Conservation (phyloP, 2,329 filamentous ascomycete species). For the Cryoendolithus antarcticus region DNA sequence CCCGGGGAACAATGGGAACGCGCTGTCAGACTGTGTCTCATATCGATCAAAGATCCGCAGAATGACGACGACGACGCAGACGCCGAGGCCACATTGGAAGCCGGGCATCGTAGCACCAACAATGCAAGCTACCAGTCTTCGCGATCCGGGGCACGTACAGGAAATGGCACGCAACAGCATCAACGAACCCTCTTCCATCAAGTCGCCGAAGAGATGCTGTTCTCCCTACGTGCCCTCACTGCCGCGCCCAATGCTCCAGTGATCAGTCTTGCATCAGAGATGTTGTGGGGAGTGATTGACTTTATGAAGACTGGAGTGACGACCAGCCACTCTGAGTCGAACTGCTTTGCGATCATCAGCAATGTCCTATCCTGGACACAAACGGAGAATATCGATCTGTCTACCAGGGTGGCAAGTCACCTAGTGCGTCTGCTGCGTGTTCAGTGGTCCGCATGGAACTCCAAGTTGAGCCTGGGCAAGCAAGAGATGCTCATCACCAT, state of each 20-base stretch:
- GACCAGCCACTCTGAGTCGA: slow-evolving; percentile 30
- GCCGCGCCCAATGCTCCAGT: slow-evolving; percentile 20
- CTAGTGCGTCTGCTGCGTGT: slow-evolving; percentile 59
- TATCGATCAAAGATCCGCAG: slow-evolving; percentile 35
- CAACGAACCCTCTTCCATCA: slow-evolving; percentile 10
- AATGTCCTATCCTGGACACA: slow-evolving; percentile 52
- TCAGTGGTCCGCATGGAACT: slow-evolving; percentile 47
- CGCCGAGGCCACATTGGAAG: slow-evolving; percentile 3
- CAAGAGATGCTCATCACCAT: slow-evolving; percentile 63
- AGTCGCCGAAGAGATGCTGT: slow-evolving; percentile 20
- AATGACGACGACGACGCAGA: slow-evolving; percentile 13
- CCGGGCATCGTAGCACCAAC: neutral
- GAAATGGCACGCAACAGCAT: slow-evolving; percentile 12
- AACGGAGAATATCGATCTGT: slow-evolving; percentile 55
- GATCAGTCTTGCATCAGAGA: slow-evolving; percentile 6
- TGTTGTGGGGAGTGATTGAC: slow-evolving; percentile 19
- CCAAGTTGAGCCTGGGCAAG: slow-evolving; percentile 52
- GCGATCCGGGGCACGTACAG: slow-evolving; percentile 2
- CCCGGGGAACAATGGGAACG: slow-evolving; percentile 50
- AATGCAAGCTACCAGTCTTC: slow-evolving; percentile 4
- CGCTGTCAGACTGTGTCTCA: slow-evolving; percentile 56
- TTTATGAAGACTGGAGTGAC: slow-evolving; percentile 53
- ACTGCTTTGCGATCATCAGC: slow-evolving; percentile 67
- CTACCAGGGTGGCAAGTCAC: slow-evolving; percentile 46
- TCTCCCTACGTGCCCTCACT: slow-evolving; percentile 17